Percentiles rank a stretch among this genome's conserved stretches.
Conservation (phyloP, 108 stramenopile species). For the Cyclotella atomus region DNA sequence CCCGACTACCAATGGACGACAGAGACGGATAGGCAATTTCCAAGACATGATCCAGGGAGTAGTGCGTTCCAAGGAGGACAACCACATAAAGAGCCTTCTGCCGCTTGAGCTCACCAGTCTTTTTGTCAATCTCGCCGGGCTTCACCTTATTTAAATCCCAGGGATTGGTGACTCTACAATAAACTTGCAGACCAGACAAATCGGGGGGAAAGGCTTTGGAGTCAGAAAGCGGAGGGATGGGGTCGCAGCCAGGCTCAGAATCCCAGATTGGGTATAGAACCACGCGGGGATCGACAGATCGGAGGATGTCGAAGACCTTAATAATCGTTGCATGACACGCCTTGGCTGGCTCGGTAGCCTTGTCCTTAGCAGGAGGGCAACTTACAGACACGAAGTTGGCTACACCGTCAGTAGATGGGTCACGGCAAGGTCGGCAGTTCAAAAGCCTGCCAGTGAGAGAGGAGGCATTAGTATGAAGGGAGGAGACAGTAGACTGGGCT, state of each 20-base stretch:
- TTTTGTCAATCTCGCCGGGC: neutral
- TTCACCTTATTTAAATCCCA: neutral
- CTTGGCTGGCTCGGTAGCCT: neutral
- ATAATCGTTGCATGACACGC: neutral
- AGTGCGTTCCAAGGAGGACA: neutral
- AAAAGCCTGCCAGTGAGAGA: neutral
- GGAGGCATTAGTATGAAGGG: neutral
- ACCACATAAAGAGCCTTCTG: neutral
- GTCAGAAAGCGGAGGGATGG: neutral
- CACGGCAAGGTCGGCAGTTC: neutral
- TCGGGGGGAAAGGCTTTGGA: neutral
- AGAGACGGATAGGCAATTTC: neutral
- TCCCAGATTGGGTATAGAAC: neutral
- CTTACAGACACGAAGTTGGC: conserved; percentile 6
- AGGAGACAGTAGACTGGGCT: neutral
- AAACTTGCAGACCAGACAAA: neutral
- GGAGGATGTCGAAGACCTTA: neutral
- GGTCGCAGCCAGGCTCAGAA: neutral
- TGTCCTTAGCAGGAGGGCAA: neutral
- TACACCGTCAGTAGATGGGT: neutral
- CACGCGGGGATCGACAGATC: neutral
- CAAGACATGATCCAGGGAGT: neutral
- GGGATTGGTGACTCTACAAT: neutral
- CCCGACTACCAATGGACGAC: neutral
- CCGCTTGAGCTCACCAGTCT: neutral